These are phyloP conservation scores for Zymoseptoria tritici DNA, from an alignment of 2,329 filamentous ascomycete genomes.

Conservation along the genomic window DNA sequence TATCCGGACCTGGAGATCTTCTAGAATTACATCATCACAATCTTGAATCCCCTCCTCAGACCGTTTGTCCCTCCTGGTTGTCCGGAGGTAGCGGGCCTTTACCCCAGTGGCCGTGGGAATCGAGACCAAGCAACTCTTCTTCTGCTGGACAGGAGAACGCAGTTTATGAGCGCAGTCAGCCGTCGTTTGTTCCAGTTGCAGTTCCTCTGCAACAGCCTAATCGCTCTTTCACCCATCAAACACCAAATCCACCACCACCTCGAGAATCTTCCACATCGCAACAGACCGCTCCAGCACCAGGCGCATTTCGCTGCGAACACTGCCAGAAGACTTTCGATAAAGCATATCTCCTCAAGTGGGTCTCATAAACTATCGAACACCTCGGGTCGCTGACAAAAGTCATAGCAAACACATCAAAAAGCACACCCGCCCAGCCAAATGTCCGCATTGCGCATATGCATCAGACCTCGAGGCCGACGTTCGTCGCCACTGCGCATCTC, in stretches of 20 bases:
- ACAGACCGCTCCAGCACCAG: neutral
- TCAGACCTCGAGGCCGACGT: neutral
- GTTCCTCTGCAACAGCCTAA: neutral
- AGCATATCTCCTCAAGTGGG: neutral
- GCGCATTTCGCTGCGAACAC: neutral
- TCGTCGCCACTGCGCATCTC: neutral
- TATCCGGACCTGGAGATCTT: neutral
- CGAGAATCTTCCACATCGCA: neutral
- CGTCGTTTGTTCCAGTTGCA: neutral
- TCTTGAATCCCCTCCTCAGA: neutral
- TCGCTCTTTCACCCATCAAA: neutral
- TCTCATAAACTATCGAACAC: neutral
- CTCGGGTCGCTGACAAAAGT: neutral
- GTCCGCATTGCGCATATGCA: neutral
- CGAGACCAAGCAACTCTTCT: neutral
- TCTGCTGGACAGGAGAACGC: conserved; percentile 1
- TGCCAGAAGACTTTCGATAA: neutral
- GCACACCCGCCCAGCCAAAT: neutral
- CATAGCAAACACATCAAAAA: neutral
- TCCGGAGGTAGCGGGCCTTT: neutral
- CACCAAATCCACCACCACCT: neutral
- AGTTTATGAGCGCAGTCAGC: neutral
- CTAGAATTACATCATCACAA: neutral
- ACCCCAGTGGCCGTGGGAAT: neutral
- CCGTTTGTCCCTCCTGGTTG: neutral